Evolutionary conservation across 2,329 filamentous ascomycete genomes (phyloP).

Genomic region (Ceratocystis papillata): DNA sequence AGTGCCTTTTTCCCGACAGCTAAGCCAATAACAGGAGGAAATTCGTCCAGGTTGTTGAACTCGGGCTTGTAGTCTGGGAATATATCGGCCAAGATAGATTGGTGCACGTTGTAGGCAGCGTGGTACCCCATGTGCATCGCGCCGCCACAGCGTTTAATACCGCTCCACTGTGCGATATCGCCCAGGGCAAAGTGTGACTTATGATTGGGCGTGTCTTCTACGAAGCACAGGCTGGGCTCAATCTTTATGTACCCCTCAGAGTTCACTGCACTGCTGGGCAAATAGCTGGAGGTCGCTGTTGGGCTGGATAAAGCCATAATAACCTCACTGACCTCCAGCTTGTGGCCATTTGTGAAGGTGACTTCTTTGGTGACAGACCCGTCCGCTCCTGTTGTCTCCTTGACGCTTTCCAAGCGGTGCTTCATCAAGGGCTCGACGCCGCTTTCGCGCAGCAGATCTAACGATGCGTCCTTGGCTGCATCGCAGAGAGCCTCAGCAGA

Average conservation of each 20-base stretch:
- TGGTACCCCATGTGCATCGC: slow-evolving; percentile 65
- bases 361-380: slow-evolving; percentile 39
- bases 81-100: slow-evolving; percentile 43
- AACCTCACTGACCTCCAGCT: slow-evolving; percentile 52
- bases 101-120: slow-evolving; percentile 56
- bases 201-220: slow-evolving; percentile 44
- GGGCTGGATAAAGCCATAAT: slow-evolving; percentile 58
- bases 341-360: slow-evolving; percentile 49
- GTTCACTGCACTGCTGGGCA: slow-evolving; percentile 50
- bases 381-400: slow-evolving; percentile 37
- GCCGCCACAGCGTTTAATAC: slow-evolving; percentile 67
- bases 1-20: slow-evolving; percentile 61
- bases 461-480: slow-evolving; percentile 53
- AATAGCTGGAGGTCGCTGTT: slow-evolving; percentile 50
- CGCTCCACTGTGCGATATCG: slow-evolving; percentile 60
- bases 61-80: slow-evolving; percentile 35
- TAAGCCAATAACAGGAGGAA: slow-evolving; percentile 57
- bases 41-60: slow-evolving; percentile 41
- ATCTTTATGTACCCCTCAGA: slow-evolving; percentile 57
- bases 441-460: slow-evolving; percentile 47
- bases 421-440: slow-evolving; percentile 56
- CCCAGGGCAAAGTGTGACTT: slow-evolving; percentile 56
- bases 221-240: slow-evolving; percentile 38
- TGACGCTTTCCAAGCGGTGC: slow-evolving; percentile 44
- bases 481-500: slow-evolving; percentile 63